Evolutionary conservation across 73 alveolate genomes (phyloP), one percentile per base, ranked within the genome.

Genomic region (Paramecium bursaria): DNA sequence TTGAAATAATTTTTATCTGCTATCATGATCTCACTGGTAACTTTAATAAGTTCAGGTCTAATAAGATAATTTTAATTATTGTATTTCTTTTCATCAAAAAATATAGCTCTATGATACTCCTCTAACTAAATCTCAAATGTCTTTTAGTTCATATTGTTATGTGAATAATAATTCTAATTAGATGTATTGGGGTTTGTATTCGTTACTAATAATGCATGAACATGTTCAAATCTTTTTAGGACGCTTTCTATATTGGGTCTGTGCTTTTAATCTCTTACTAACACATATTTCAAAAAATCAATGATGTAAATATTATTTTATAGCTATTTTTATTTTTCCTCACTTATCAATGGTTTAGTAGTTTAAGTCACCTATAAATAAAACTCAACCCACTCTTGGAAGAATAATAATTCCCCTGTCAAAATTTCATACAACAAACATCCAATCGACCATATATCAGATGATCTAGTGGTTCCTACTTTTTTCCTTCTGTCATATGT

Each of bases 401-500:
- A 91, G 92, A 97, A 97, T 19, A 97, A 90, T 33, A 95, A 90
- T 60, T 97, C 97, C 1, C 99, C 99, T 19, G 99, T 97, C 48
- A 97, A 91, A n/a, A 97, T 88, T 86, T 97, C 99, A 91, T 87
- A 96, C 42, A 97, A 86, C 46, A 97, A 85, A 48, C 99, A 97
- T 15, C 99, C 99, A 19, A 95, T 87, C 48, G 96, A 85, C 99
- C 99, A 97, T 4, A 97, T 91, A 93, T 97, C 99, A 85, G 98
- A 90, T 39, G 96, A 88, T 82, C 99, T 90, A 26, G 98, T 97
- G 3, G 99, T 97, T 3, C 99, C 99, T 7, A 96, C 97, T 92
- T 96, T 91, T 88, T 96, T 96, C 73, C 99, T 95, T 91, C 99
- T 95, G 85, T 97, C 99, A 75, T 95, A 97, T 52, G 95, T 96